Base-by-base conservation (phyloP, 2,329 filamentous ascomycete species). In the Hymenoscyphus linearis region DNA sequence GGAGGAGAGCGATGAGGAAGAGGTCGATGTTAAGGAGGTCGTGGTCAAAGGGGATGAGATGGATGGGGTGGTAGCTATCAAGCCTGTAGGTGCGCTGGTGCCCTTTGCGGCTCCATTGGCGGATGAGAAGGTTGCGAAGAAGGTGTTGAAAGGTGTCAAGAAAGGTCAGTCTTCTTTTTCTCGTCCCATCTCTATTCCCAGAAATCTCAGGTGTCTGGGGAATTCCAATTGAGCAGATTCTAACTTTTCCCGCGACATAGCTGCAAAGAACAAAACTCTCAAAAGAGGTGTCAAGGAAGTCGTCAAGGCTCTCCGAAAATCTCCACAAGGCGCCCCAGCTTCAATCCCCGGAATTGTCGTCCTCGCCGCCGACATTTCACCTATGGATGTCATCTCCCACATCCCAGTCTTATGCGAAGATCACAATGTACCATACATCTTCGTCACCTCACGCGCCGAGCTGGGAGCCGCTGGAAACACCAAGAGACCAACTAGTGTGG, bases 221-320 rank as follows among this genome's bases (percentile, higher is more conserved):
- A n/a, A 7, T 40, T 27, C 13, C 52, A 35, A 18, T 36, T 22
- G 14, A 31, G 4, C 31, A 34, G 12, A 44, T 18, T 7, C 26
- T 44, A 27, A 37, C 12, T 9, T 12, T 18, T 25, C 25, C 12
- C 18, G 10, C 18, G 27, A 16, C 53, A 62, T 76, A 98, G 95
- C 93, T 69, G 93, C 95, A 71, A 96, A 96, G 79, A 86, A 91
- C 79, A 96, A 96, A 80, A 90, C 91, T 62, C 89, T 99, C 74
- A 96, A 96, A 81, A 93, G 95, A 74, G 95, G 95, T 74, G 95
- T 99, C 68, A 99, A 99, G 79, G 95, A 99, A 80, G 93, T 96
- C 74, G 93, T 98, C 80, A 99, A 99, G 81, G 89, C 93, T 36
- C 90, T 99, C 70, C 92, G 95, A 80, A 98, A 98, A 81, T 93